Evolutionary conservation across 768 basidiomycete species (phyloP), one percentile per base, ranked within the genome.

Genomic region (Collybia sordida): DNA sequence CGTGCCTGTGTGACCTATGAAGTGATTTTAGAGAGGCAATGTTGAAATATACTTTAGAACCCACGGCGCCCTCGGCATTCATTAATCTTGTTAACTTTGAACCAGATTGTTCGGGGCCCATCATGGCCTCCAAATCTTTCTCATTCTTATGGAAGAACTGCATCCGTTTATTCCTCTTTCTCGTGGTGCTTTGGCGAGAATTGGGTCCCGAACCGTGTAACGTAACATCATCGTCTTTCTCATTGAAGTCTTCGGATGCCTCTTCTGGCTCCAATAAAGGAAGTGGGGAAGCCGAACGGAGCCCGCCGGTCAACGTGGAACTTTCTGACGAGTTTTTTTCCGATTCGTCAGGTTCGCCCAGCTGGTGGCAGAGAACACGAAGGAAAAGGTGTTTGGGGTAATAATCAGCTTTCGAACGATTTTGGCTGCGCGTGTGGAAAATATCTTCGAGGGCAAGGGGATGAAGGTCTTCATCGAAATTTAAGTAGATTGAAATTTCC

Each of bases 361-460:
- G 71, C 40, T 82, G 73, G 59, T 91, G 88, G 53, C 80, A 80
- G 19, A 90, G 73, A 27, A 88, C 68, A 17, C 83, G 80, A 31
- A 89, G 67, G 69, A 90, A 90, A 18, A 91, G 76, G 58, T 90
- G 88, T 50, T 79, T 74, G 14, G 64, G 53, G 66, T 85, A 90
- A 60, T 88, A 90, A 60, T 89, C 86, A 9, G 77, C 78, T 65
- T 88, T 85, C 6, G 85, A 86, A 42, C 85, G 78, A 23, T 71
- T 75, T 28, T 78, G 75, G 17, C 72, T 68, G 28, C 78, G 72
- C 27, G 76, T 71, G 52, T 83, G 78, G 43, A 88, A 79, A 11
- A 88, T 66, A 57, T 88, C 88, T 58, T 89, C 88, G 17, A 90
- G 66, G 4, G 86, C 80, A 38, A 88, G 77, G 1, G 87, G 87